These are phyloP conservation scores for Skeletonema tropicum DNA, from an alignment of 108 stramenopile species.

Conservation along the genomic window DNA sequence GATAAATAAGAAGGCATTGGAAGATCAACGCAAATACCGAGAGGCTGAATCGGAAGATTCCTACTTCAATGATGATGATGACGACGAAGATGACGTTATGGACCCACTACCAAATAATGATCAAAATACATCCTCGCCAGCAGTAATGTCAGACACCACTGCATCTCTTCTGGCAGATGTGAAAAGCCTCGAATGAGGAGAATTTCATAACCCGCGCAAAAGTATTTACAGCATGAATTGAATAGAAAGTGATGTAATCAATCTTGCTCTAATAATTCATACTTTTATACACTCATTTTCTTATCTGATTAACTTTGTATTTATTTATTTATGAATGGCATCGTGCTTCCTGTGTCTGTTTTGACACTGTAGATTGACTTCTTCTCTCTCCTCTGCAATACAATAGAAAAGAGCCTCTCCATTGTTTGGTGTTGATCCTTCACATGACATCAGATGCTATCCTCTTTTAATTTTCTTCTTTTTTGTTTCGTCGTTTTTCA, in stretches of 20 bases:
- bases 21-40: constrained; percentile 84
- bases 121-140: not conserved
- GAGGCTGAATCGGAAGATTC: constrained; percentile 82
- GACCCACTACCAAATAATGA: not conserved
- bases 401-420: no score
- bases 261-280: constrained; percentile 5
- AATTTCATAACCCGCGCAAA: not conserved
- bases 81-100: constrained; percentile 25
- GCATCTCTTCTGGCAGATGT: constrained; percentile 7
- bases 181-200: constrained; percentile 1
- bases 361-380: no score
- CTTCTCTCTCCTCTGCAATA: no score
- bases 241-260: constrained; percentile 1
- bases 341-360: no score
- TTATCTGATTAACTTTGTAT: no score
- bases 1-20: constrained; percentile 67
- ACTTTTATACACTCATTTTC: not conserved
- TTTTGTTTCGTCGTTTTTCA: not conserved
- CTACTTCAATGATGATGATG: constrained; percentile 81
- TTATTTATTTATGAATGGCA: no score
- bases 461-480: no score
- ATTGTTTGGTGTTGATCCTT: no score
- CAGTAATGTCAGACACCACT: not conserved
- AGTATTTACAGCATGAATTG: constrained; percentile 3
- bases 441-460: no score